Conservation (phyloP, 805 yeast genomes). For the Wickerhamiella sorbophila region DNA sequence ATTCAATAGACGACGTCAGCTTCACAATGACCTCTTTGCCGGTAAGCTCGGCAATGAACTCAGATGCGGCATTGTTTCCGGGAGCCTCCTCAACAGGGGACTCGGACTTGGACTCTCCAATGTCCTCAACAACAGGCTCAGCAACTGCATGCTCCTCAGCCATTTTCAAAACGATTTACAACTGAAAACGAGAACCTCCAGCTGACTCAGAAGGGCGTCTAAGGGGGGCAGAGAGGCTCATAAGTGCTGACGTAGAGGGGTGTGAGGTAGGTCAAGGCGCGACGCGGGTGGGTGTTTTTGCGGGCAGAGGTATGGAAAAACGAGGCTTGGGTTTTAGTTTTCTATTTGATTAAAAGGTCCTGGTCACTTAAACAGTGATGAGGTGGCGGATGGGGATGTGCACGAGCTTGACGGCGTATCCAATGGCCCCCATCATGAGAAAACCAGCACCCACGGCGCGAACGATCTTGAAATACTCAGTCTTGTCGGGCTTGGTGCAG, state of each 20-base stretch:
- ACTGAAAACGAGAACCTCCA: too few species aligned
- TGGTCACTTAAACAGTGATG: slow-evolving; percentile 51
- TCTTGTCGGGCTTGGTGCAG: slow-evolving; percentile 84
- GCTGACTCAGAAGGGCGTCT: not conserved
- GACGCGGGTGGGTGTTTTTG: too few species aligned
- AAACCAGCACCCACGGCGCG: slow-evolving; percentile 96
- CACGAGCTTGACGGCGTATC: slow-evolving; percentile 83
- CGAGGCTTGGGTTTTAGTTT: too few species aligned
- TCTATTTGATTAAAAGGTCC: too few species aligned
- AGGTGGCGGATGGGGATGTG: slow-evolving; percentile 94
- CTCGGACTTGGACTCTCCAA: too few species aligned
- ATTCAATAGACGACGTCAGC: slow-evolving; percentile 75
- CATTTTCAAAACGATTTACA: too few species aligned
- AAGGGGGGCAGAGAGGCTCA: not conserved
- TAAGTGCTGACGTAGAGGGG: not conserved
- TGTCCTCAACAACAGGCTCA: not conserved
- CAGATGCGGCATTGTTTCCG: slow-evolving; percentile 19
- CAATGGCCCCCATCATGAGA: slow-evolving; percentile 94
- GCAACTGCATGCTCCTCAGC: too few species aligned
- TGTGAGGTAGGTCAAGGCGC: too few species aligned
- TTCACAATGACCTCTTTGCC: slow-evolving; percentile 73
- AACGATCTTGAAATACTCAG: slow-evolving; percentile 75
- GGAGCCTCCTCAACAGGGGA: not conserved
- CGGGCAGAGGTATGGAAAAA: too few species aligned
- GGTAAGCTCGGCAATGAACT: slow-evolving; percentile 60